A percentile compares a stretch with the other conserved stretches of the same genome.
Conservation (phyloP, 768 basidiomycete genomes). For the Favolaschia claudopus region DNA sequence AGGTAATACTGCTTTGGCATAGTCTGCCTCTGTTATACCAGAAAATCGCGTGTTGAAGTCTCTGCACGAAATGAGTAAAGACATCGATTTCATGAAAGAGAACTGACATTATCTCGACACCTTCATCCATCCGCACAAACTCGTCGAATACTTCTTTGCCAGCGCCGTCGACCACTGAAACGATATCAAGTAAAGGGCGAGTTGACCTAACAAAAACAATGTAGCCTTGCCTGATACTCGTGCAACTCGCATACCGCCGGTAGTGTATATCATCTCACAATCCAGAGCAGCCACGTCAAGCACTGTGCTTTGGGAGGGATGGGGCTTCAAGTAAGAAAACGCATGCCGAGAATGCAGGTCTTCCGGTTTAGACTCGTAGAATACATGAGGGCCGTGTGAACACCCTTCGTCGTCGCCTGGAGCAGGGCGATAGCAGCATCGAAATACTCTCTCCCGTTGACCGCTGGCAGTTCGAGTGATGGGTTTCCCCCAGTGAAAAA, state of each 20-base stretch:
- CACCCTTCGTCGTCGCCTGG: conserved; percentile 69
- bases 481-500: conserved; percentile 84
- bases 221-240: no score
- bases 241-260: conserved; percentile 90
- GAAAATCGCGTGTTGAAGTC: conserved; percentile 95
- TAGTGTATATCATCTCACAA: conserved; percentile 97
- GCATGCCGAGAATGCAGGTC: conserved; percentile 78
- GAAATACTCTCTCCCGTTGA: conserved; percentile 74
- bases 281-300: conserved; percentile 90
- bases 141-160: conserved; percentile 85
- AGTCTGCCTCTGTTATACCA: conserved; percentile 69
- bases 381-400: conserved; percentile 85
- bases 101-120: conserved; percentile 77
- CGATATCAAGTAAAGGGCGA: no score
- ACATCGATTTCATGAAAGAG: not conserved
- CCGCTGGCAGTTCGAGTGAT: conserved; percentile 71
- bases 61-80: conserved; percentile 46
- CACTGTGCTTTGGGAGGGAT: conserved; percentile 37
- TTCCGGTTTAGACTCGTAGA: conserved; percentile 75
- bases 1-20: conserved; percentile 69
- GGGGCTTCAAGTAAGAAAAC: conserved; percentile 60
- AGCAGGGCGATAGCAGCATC: conserved; percentile 78
- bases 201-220: no score
- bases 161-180: conserved; percentile 82
- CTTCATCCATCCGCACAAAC: conserved; percentile 80